phyloP scores from a whole-genome alignment of 176 grass and related monocot genomes.

The Paspalum notatum region DNA sequence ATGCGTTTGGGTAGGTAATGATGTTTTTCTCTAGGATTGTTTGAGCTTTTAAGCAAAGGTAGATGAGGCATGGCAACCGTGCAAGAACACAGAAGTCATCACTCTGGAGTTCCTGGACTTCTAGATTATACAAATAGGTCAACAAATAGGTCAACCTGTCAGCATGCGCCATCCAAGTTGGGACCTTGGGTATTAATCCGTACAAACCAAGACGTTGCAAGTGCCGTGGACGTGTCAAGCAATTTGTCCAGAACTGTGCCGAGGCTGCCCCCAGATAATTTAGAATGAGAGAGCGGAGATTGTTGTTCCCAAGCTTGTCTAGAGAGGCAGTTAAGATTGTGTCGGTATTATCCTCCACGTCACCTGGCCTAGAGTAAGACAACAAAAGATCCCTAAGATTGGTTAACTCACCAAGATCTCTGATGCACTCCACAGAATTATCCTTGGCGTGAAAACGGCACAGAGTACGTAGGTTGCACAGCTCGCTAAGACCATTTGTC shows the following conservation, averaged over 20 bases:
- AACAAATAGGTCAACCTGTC: background rate
- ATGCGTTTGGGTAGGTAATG: background rate
- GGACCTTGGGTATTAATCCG: background rate
- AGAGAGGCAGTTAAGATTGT: background rate
- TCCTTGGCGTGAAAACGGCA: background rate
- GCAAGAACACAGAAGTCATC: background rate
- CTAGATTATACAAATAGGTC: no score
- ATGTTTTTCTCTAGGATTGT: background rate
- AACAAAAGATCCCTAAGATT: background rate
- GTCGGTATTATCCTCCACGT: background rate
- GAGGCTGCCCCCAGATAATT: background rate
- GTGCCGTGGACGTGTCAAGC: background rate
- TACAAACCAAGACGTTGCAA: background rate
- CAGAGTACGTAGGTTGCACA: background rate
- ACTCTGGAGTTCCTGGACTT: background rate
- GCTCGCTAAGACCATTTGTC: background rate
- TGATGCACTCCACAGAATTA: background rate
- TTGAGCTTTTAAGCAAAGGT: background rate
- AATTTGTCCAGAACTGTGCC: background rate
- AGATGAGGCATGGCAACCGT: background rate
- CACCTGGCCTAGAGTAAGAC: no score
- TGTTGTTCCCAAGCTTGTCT: background rate
- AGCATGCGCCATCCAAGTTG: background rate
- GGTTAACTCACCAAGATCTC: slow-evolving; percentile 3
- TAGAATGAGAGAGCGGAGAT: background rate